phyloP scores from a whole-genome alignment of 495 filamentous ascomycete genomes.

The Talaromyces nanjingensis region DNA sequence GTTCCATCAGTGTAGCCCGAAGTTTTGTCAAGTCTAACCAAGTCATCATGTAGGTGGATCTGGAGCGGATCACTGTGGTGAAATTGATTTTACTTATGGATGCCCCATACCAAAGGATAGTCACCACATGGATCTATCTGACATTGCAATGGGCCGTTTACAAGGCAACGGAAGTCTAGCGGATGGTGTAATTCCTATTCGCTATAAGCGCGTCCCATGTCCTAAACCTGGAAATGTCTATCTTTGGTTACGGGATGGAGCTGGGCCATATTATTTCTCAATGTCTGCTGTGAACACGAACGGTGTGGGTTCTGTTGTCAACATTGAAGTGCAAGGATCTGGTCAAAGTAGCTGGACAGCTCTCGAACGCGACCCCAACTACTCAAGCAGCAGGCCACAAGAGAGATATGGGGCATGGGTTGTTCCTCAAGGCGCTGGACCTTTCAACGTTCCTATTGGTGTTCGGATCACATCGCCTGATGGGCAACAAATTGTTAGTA shows the following conservation, averaged over 20 bases:
- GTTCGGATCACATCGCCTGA: background rate
- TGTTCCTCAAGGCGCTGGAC: background rate
- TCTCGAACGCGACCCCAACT: slow-evolving; percentile 1
- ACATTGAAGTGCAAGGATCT: background rate
- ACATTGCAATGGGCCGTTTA: background rate
- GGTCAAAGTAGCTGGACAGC: background rate
- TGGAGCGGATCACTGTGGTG: background rate
- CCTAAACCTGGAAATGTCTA: background rate
- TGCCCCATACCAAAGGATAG: background rate
- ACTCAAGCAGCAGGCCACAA: background rate
- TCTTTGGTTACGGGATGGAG: background rate
- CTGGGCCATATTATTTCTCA: background rate
- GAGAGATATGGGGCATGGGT: slow-evolving; percentile 3
- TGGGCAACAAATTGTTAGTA: background rate
- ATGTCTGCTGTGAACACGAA: background rate
- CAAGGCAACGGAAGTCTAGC: background rate
- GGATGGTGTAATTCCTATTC: slow-evolving; percentile 1
- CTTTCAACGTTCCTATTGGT: background rate
- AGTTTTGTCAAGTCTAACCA: too few species aligned
- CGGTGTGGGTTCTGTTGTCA: background rate
- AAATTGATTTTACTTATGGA: background rate
- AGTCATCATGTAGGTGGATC: background rate
- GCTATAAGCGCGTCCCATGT: slow-evolving; percentile 1
- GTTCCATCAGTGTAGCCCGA: background rate
- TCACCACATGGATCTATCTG: slow-evolving; percentile 1